Conservation (phyloP, 2,329 filamentous ascomycete genomes). For the Nothomitra cinnamomea region DNA sequence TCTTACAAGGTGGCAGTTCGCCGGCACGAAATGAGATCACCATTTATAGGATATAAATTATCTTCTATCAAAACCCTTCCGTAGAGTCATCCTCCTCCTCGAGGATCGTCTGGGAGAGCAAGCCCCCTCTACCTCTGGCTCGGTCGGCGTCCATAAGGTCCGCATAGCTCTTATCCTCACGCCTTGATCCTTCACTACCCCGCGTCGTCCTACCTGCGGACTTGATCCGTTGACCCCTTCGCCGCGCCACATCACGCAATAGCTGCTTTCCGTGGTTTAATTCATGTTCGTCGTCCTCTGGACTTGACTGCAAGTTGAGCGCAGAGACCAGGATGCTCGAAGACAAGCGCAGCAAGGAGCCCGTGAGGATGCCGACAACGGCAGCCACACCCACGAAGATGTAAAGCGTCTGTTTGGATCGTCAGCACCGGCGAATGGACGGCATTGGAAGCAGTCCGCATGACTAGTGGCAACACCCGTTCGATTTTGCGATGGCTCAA, state of each 20-base stretch:
- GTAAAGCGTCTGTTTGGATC: conserved; percentile 25
- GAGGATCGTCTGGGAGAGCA: conserved; percentile 50
- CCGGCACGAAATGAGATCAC: too few relatives aligned
- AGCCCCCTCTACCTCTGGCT: conserved; percentile 18
- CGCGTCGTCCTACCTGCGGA: neutral
- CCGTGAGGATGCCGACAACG: conserved; percentile 47
- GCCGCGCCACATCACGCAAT: neutral
- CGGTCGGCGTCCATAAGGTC: conserved; percentile 13
- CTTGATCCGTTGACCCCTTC: neutral
- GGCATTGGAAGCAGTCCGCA: conserved; percentile 18
- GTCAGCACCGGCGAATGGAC: conserved; percentile 12
- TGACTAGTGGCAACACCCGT: too few relatives aligned
- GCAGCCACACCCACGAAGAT: conserved; percentile 49
- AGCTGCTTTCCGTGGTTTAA: neutral
- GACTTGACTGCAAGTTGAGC: conserved; percentile 16
- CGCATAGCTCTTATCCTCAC: conserved; percentile 10
- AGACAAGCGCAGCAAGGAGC: conserved; percentile 39
- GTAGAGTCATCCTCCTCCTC: conserved; percentile 45
- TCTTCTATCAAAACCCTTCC: neutral
- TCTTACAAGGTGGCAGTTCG: too few relatives aligned
- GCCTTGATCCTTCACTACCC: neutral
- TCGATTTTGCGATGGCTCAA: too few relatives aligned
- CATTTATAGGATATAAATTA: neutral
- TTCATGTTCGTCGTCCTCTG: neutral
- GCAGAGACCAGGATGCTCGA: conserved; percentile 37